Conservation (phyloP, 352 stramenopile genomes). For the Globisporangium takayamanum region DNA sequence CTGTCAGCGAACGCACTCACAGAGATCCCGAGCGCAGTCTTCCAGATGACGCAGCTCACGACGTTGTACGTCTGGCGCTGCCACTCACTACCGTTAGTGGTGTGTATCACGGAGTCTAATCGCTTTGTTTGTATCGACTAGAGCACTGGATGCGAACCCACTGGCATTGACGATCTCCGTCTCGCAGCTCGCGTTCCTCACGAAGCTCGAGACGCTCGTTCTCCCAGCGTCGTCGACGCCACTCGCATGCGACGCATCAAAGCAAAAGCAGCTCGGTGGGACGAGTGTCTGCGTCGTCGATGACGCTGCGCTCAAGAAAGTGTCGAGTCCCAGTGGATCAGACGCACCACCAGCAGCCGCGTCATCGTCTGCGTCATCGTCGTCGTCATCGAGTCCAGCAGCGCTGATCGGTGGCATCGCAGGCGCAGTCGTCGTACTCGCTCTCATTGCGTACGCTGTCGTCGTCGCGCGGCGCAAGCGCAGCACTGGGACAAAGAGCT, state of each 20-base stretch:
- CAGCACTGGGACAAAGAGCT: not conserved
- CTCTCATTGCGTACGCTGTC: conserved; percentile 1
- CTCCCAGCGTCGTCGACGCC: conserved; percentile 26
- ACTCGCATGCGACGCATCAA: conserved; percentile 17
- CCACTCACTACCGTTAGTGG: not conserved
- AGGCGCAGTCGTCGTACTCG: conserved; percentile 7
- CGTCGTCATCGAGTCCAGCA: conserved; percentile 13
- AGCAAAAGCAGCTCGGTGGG: conserved; percentile 23
- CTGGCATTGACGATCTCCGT: conserved; percentile 3
- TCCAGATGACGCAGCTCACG: conserved; percentile 32
- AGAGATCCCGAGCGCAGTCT: conserved; percentile 37
- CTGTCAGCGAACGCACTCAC: conserved; percentile 48
- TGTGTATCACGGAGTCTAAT: not conserved
- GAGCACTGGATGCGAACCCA: conserved; percentile 4
- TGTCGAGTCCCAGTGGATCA: conserved; percentile 8
- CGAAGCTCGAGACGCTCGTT: conserved; percentile 26
- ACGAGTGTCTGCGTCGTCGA: conserved; percentile 24
- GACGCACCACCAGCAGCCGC: not conserved
- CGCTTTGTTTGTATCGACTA: conserved; percentile 1
- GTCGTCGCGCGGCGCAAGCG: conserved; percentile 4
- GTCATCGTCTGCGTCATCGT: conserved; percentile 12
- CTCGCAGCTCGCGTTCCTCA: conserved; percentile 14
- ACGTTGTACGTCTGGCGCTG: conserved; percentile 30
- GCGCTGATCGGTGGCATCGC: conserved; percentile 15
- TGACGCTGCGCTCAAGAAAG: conserved; percentile 19